Base-by-base conservation (phyloP, 257 asterid genomes). In the Handroanthus guayacan region DNA sequence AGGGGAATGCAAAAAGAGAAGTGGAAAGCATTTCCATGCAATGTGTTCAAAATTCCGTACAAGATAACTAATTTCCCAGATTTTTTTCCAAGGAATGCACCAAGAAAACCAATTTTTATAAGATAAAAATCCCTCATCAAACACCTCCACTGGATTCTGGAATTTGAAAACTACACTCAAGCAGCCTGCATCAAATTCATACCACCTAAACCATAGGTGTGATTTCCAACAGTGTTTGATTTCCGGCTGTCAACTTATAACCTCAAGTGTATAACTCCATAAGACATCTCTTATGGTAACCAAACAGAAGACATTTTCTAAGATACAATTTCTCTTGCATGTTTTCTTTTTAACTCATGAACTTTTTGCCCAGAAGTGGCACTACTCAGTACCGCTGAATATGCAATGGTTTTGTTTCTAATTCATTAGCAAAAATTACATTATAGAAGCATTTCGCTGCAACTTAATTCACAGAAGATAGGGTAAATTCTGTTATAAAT, bases 201-300 rank as follows among this genome's bases (percentile, higher is more conserved):
- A 18, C 36, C 20, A 16, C 34, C 12, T 16, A 56, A 6, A 56
- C 6, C 10, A 5, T 17, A 2, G 34, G 62, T 5, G 16, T 56
- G 36, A 56, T 4, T 3, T 17, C 18, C 18, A 3, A 56, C 36
- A 6, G 12, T 56, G 52, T 56, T 2, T 18, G 44, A 61, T 58
- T 56, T 17, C 10, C 55, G 12, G 37, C 34, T 9, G 6, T 37
- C 14, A 61, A 61, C 67, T 54, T 12, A 31, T 34, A 61, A 31
- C 17, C 44, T 61, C 67, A 34, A 61, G 67, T 17, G 20, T 34
- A 64, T 7, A 64, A 65, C 71, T 41, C 41, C 17, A 67, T 31
- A n/a, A 3, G n/a, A 67, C 25, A 34, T 67, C 57, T 44, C 56
- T 43, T 39, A 44, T 43, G 11, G 20, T 45, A 34, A 16, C 9